Base-by-base conservation (phyloP, 129 eudicot species). In the Artemisia argyi region DNA sequence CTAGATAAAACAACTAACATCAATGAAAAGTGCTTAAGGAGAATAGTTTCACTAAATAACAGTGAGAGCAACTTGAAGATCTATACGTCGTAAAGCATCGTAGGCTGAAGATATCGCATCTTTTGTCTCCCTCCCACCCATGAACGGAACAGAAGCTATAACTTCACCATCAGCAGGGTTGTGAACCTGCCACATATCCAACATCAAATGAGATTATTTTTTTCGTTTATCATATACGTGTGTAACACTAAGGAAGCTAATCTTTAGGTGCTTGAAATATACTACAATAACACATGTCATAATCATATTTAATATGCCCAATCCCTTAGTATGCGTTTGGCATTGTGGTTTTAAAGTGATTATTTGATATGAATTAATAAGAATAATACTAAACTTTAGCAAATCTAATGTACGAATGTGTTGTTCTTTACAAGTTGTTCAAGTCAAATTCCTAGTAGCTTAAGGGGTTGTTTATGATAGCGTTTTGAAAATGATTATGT, bases 101-200 rank as follows among this genome's bases (percentile, higher is more conserved):
- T 80, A 81, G 5, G 97, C 98, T 49, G 97, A 85, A 76, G 91
- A 70, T 74, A 93, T 90, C 2, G 97, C 98, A 75, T 90, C 98
- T 72, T 84, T 75, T 17, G 98, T 81, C 86, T 93, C 98, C 82
- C 56, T 79, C 48, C 66, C 79, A 17, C 98, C 97, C 98, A 93
- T 90, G 78, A 90, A 93, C 18, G 98, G 66, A 53, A 93, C 96
- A 66, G 83, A 81, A 48, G 96, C 85, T 66, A 93, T 82, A 73
- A 87, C 82, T 12, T 93, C 86, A 18, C 97, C 97, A 28, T 85
- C 86, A 69, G 97, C 97, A 77, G 97, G 98, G 30, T 93, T 90
- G 68, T 55, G 12, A 44, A 93, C 96, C 98, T 93, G 84, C 58
- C 83, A 82, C 77, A 60, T n/a, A n/a, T 48, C 73, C 85, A 82